These are phyloP conservation scores for Sugiyamaella smithiae DNA, from an alignment of 805 yeast genomes.

Conservation along the genomic window DNA sequence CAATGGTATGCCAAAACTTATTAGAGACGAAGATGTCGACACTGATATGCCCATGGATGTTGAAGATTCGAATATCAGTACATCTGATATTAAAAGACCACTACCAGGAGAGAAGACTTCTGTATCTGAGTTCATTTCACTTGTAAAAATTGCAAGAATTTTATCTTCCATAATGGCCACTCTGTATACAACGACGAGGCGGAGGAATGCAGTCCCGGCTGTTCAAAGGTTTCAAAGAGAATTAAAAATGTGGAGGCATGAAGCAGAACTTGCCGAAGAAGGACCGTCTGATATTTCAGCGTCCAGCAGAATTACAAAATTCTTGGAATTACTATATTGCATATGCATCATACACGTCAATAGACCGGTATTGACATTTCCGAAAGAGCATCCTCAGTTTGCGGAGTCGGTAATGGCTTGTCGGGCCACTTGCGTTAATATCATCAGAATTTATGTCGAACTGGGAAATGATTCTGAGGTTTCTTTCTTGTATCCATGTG, in stretches of 20 bases:
- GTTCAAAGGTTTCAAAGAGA: neutral
- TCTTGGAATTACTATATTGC: slow-evolving; percentile 1
- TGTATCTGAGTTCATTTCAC: neutral
- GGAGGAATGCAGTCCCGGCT: slow-evolving; percentile 3
- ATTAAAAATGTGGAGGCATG: slow-evolving; percentile 1
- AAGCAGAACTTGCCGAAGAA: neutral
- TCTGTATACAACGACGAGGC: slow-evolving; percentile 5
- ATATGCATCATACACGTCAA: slow-evolving; percentile 1
- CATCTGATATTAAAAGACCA: neutral
- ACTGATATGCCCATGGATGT: slow-evolving; percentile 5
- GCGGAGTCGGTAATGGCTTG: neutral
- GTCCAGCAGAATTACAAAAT: neutral
- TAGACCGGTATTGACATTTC: slow-evolving; percentile 6
- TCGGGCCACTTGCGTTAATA: neutral
- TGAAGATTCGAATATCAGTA: neutral
- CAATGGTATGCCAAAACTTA: slow-evolving; percentile 7
- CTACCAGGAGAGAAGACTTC: neutral
- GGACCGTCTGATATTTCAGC: neutral
- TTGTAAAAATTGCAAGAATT: neutral
- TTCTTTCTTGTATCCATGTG: slow-evolving; percentile 3
- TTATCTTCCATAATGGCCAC: neutral
- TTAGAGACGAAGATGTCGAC: slow-evolving; percentile 8
- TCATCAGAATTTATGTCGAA: neutral
- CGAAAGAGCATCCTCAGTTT: slow-evolving; percentile 1
- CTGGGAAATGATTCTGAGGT: neutral